Percentiles rank a stretch among this genome's conserved stretches.
phyloP scores from a whole-genome alignment of 2,329 filamentous ascomycete genomes.

The Phialemoniopsis sp. region DNA sequence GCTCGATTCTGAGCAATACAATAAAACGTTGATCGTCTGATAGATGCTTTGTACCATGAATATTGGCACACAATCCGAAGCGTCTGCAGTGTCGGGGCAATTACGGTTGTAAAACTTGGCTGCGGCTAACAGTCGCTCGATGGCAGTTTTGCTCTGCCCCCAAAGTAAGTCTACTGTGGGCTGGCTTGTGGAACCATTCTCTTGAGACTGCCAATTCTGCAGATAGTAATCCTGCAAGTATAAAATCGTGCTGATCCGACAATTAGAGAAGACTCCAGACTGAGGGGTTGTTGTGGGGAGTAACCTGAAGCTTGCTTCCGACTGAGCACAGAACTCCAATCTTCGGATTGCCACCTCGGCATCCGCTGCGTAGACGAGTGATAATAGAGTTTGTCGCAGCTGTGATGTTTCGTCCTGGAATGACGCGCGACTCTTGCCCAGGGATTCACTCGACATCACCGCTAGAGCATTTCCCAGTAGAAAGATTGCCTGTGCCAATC shows the following conservation, averaged over 20 bases:
- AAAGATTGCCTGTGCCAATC: slow-evolving; percentile 2
- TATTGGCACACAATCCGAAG: background rate
- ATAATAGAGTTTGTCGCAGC: slow-evolving; percentile 4
- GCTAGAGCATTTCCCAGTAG: slow-evolving; percentile 2
- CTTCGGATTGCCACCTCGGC: background rate
- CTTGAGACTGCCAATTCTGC: too few species aligned
- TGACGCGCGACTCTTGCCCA: too few species aligned
- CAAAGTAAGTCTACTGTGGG: too few species aligned
- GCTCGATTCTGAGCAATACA: slow-evolving; percentile 1
- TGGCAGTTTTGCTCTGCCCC: background rate
- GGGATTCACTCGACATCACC: background rate
- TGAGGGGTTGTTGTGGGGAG: too few species aligned
- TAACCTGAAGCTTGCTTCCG: slow-evolving; percentile 1
- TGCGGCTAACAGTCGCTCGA: too few species aligned
- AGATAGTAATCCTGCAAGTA: too few species aligned
- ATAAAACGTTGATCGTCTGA: background rate
- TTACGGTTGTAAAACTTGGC: too few species aligned
- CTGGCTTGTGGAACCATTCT: too few species aligned
- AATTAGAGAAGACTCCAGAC: too few species aligned
- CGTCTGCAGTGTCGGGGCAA: background rate
- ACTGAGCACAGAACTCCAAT: slow-evolving; percentile 3
- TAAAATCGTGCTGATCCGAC: too few species aligned
- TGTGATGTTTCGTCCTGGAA: slow-evolving; percentile 2
- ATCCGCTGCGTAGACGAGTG: slow-evolving; percentile 1
- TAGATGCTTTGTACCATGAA: slow-evolving; percentile 3